Evolutionary conservation across 176 grass and related monocot species (phyloP), one percentile per base, ranked within the genome.

Genomic region (Oryza rufipogon): DNA sequence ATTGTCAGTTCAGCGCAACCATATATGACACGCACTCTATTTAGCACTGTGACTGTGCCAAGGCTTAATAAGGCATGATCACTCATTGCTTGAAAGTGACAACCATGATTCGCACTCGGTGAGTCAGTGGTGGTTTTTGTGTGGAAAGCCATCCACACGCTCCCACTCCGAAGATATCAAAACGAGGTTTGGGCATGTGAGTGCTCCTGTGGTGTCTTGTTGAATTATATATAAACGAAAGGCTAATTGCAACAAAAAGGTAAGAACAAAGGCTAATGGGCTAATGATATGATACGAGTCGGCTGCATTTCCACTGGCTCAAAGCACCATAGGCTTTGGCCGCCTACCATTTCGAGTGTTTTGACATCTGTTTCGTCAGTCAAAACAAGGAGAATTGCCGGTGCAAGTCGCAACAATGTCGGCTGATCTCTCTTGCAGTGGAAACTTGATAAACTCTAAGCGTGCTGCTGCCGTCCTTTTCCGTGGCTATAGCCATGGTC

Each of bases 401-500:
- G 71, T 65, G 77, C 51, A 6, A n/a, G 2, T 11, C 16, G 56
- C 80, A 83, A 9, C 69, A 33, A 73, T 1, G 70, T 16, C 28
- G 51, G 64, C 9, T 51, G 5, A 17, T 56, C 51, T 19, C 51
- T 19, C 36, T 61, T 14, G 1, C 25, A 16, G 5, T 6, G 26
- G 60, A 16, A 42, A 20, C 16, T 32, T 65, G 39, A 2, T 66
- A 6, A 68, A 58, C 20, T 58, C 54, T 1, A 58, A 44, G 83
- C 76, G 81, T 89, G 88, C 66, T 73, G 22, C 33, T 51, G 58
- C 32, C 9, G 23, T 72, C 45, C 14, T 2, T 77, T 65, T 77
- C 88, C 3, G 39, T 15, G 39, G 41, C 58, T 46, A n/a, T 11
- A 25, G 12, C 17, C 9, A 2, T 47, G 47, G 78, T 19, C 85